Evolutionary conservation across 2,329 filamentous ascomycete species (phyloP), one percentile per base, ranked within the genome.

Genomic region (Hypomyces rosellus): DNA sequence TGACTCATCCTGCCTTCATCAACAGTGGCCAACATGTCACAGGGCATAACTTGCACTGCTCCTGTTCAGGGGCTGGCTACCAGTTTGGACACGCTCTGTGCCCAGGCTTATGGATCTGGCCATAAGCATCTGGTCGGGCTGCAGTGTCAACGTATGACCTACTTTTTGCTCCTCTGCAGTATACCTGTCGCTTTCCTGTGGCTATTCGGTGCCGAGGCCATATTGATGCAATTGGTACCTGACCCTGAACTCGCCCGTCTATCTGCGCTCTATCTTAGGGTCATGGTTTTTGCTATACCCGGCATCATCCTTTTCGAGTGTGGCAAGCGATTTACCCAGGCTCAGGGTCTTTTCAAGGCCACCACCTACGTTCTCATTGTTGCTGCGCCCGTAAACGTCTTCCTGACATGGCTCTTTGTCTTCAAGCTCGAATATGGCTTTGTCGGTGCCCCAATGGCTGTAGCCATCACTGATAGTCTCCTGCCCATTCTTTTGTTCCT

Each of bases 51-150:
- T 13, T 88, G 86, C 51, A 85, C 87, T 60, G 86, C 85, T 0
- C 82, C 88, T 14, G 86, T 88, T 63, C 86, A 90, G 63, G 87
- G 90, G n/a, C 76, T 97, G 13, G 86, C 90, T 1, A 97, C 92
- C 4, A 89, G 86, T 56, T 75, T 97, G 36, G 92, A 97, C 68
- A 97, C 92, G 0, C 81, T 97, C 2, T 96, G 92, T 66, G 82
- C 92, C 0, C 92, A 97, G 68, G 92, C 93, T 1, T 97, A 95
- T 64, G 92, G 93, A 2, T 95, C 88, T 1, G 92, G 92, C 0
- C 87, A 86, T 65, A 95, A 87, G 64, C 87, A 91, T 58, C 80
- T 97, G 5, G 92, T 97, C 11, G 88, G 88, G 2, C 67, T 93
- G 49, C 88, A 93, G 61, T 77, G 89, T 55, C 87, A 93, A 69